Evolutionary conservation across 192 early-diverging fungal species (phyloP).

Genomic region (Coemansia aciculifera): DNA sequence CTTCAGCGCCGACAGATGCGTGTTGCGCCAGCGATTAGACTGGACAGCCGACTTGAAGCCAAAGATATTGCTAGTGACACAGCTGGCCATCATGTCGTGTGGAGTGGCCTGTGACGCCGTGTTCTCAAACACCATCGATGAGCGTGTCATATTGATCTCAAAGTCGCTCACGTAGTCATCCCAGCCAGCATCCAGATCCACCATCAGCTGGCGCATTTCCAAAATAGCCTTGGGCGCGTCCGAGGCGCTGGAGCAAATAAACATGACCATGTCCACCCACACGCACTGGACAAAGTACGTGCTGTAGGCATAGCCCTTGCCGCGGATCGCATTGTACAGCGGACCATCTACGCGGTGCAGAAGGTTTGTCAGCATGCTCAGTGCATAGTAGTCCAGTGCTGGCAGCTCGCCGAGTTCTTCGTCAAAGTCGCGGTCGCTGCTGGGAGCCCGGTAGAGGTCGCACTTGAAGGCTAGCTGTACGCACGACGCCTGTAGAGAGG

Average conservation of each 20-base stretch:
- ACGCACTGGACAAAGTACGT: slow-evolving; percentile 56
- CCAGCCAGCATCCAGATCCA: slow-evolving; percentile 26
- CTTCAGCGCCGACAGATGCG: slow-evolving; percentile 26
- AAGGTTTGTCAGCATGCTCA: slow-evolving; percentile 66
- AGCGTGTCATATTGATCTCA: slow-evolving; percentile 47
- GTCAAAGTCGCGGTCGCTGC: slow-evolving; percentile 19
- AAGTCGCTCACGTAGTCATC: slow-evolving; percentile 37
- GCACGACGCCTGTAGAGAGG: slow-evolving; percentile 53
- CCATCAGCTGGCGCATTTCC: slow-evolving; percentile 24
- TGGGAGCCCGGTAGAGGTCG: slow-evolving; percentile 32
- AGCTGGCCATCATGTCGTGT: slow-evolving; percentile 13
- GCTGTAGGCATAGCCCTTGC: slow-evolving; percentile 75
- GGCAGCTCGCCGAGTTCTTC: slow-evolving; percentile 44
- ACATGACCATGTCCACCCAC: slow-evolving; percentile 61
- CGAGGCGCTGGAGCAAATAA: slow-evolving; percentile 25
- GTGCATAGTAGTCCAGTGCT: slow-evolving; percentile 56
- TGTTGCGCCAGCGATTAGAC: slow-evolving; percentile 26
- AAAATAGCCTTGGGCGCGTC: slow-evolving; percentile 34
- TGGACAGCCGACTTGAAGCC: slow-evolving; percentile 27
- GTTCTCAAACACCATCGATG: slow-evolving; percentile 19
- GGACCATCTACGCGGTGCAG: slow-evolving; percentile 75
- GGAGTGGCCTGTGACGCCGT: slow-evolving; percentile 21
- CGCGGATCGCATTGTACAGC: slow-evolving; percentile 73
- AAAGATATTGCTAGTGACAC: slow-evolving; percentile 14
- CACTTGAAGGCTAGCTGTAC: slow-evolving; percentile 46